A percentile compares a stretch with the other conserved stretches of the same genome.
These are phyloP conservation scores for Ustilago xerochloae DNA, from an alignment of 1,284 basidiomycete genomes.

Conservation along the genomic window DNA sequence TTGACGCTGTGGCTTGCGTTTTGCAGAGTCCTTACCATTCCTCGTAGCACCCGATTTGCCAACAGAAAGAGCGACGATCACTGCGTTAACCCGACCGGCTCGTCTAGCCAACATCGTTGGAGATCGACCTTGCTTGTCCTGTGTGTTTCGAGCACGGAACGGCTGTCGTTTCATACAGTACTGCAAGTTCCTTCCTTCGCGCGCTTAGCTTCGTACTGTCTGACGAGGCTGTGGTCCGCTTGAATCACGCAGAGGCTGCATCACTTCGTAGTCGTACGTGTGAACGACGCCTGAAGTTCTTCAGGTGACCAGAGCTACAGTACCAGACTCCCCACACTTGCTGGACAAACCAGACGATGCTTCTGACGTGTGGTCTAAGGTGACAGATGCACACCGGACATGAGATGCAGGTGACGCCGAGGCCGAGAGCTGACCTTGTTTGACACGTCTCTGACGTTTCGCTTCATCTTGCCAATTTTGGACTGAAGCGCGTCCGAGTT, in stretches of 20 bases:
- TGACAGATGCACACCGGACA: slow-evolving; percentile 27
- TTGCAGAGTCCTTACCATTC: not conserved
- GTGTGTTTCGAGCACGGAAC: too few relatives aligned
- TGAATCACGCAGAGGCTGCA: too few relatives aligned
- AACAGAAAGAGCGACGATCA: not conserved
- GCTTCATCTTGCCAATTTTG: not conserved
- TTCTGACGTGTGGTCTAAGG: slow-evolving; percentile 7
- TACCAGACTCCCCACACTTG: too few relatives aligned
- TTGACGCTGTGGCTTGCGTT: not conserved
- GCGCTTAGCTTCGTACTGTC: too few relatives aligned
- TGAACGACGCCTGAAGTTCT: too few relatives aligned
- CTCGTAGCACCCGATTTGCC: not conserved
- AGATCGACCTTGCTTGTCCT: too few relatives aligned
- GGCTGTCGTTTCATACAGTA: too few relatives aligned
- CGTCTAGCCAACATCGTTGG: too few relatives aligned
- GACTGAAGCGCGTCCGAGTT: slow-evolving; percentile 27
- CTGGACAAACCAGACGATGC: not conserved
- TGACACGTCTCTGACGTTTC: slow-evolving; percentile 16
- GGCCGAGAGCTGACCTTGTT: slow-evolving; percentile 23
- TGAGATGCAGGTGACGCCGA: slow-evolving; percentile 34
- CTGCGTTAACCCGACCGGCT: not conserved
- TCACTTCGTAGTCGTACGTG: too few relatives aligned
- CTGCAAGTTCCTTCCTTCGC: too few relatives aligned
- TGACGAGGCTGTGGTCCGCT: too few relatives aligned
- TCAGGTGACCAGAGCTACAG: too few relatives aligned